Evolutionary conservation across 2,329 filamentous ascomycete genomes (phyloP).

Genomic region (Penicillium verrucosum): DNA sequence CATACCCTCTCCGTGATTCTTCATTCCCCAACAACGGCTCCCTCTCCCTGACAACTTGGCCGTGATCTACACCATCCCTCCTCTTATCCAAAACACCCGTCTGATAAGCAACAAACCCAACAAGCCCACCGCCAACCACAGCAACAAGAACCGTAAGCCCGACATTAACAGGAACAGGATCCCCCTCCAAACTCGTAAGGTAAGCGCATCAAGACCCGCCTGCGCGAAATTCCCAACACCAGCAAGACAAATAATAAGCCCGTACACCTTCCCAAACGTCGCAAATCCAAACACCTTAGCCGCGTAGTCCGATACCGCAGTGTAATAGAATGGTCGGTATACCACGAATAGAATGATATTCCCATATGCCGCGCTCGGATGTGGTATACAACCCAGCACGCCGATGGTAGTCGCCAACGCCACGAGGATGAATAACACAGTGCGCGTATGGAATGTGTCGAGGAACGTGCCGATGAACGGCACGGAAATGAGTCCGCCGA

Average conservation of each 20-base stretch:
- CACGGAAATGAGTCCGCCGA: slow-evolving; percentile 79
- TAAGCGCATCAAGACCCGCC: slow-evolving; percentile 72
- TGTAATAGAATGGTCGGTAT: slow-evolving; percentile 86
- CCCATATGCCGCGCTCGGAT: slow-evolving; percentile 67
- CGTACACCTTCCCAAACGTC: slow-evolving; percentile 93
- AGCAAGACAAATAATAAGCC: slow-evolving; percentile 79
- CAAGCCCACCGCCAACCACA: slow-evolving; percentile 62
- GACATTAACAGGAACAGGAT: slow-evolving; percentile 75
- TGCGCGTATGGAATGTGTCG: slow-evolving; percentile 70
- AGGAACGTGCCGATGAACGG: slow-evolving; percentile 81
- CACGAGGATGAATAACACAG: slow-evolving; percentile 69
- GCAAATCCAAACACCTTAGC: slow-evolving; percentile 91
- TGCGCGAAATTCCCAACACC: slow-evolving; percentile 83
- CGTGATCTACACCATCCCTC: neutral
- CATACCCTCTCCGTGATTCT: neutral
- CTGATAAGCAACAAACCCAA: slow-evolving; percentile 61
- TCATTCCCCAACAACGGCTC: slow-evolving; percentile 1
- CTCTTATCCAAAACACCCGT: slow-evolving; percentile 33
- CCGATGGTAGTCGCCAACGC: slow-evolving; percentile 70
- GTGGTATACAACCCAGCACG: slow-evolving; percentile 69
- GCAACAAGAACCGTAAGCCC: slow-evolving; percentile 62
- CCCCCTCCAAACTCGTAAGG: slow-evolving; percentile 66
- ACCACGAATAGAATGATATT: slow-evolving; percentile 77
- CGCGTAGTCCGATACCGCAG: slow-evolving; percentile 79
- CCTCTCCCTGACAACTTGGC: neutral